Percentiles rank a stretch among this genome's conserved stretches.
Conservation (phyloP, 352 stramenopile species). For the Halophytophthora batemanensis region DNA sequence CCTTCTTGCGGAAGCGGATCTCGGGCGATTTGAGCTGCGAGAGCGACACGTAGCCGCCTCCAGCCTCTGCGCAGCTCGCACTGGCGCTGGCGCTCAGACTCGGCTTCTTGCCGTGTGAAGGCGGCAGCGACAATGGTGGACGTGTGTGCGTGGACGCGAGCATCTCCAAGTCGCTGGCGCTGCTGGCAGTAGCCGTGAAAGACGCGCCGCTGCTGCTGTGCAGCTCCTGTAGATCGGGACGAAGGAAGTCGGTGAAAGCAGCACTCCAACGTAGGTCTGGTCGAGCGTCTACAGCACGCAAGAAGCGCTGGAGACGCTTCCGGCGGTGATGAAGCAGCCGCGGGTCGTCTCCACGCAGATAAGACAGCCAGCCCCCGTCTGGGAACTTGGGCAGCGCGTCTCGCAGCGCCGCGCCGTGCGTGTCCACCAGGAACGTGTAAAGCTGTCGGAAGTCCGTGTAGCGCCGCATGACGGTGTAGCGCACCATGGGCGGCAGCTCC, state of each 20-base stretch:
- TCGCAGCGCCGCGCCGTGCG: conserved; percentile 33
- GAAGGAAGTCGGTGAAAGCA: conserved; percentile 59
- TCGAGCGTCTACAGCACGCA: conserved; percentile 58
- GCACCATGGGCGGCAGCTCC: conserved; percentile 62
- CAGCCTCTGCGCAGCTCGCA: conserved; percentile 34
- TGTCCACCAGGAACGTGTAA: conserved; percentile 56
- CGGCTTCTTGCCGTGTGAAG: conserved; percentile 11
- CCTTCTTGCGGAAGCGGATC: conserved; percentile 65
- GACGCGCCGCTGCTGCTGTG: conserved; percentile 21
- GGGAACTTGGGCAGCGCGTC: conserved; percentile 63
- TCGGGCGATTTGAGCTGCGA: conserved; percentile 71
- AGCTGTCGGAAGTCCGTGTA: conserved; percentile 80
- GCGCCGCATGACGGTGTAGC: conserved; percentile 74
- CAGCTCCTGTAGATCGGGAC: conserved; percentile 50
- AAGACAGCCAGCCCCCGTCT: conserved; percentile 66
- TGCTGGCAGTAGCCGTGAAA: conserved; percentile 18
- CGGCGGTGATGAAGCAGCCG: conserved; percentile 64
- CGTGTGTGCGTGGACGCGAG: conserved; percentile 15
- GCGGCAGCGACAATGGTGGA: conserved; percentile 17
- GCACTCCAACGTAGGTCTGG: conserved; percentile 55
- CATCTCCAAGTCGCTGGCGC: conserved; percentile 23
- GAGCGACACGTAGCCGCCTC: conserved; percentile 69
- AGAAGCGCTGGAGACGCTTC: conserved; percentile 57
- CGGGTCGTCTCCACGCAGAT: conserved; percentile 71
- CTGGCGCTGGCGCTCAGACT: conserved; percentile 11